Evolutionary conservation across 805 yeast genomes (phyloP).

Genomic region (Isabelozyma rhagii): DNA sequence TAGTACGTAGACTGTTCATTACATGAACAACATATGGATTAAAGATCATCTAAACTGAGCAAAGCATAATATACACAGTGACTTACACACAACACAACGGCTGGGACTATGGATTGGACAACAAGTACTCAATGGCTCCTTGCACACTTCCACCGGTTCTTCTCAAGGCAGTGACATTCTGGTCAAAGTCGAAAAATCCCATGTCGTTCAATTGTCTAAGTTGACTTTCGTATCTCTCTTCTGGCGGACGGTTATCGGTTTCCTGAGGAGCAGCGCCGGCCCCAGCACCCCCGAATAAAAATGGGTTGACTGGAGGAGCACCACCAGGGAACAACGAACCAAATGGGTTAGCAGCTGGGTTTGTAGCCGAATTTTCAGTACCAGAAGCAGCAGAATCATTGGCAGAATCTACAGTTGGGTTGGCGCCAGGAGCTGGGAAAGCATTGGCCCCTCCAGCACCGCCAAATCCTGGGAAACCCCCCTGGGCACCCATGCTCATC

Average conservation of each 20-base stretch:
- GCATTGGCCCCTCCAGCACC: slow-evolving; percentile 15
- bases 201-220: slow-evolving; percentile 46
- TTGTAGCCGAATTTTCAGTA: slow-evolving; percentile 1
- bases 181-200: slow-evolving; percentile 86
- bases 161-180: slow-evolving; percentile 87
- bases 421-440: slow-evolving; percentile 39
- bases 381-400: slow-evolving; percentile 2
- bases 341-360: slow-evolving; percentile 34
- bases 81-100: too few species aligned
- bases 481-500: slow-evolving; percentile 61
- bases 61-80: too few species aligned
- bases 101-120: slow-evolving; percentile 22
- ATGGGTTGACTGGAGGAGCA: slow-evolving; percentile 48
- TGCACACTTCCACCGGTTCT: slow-evolving; percentile 97
- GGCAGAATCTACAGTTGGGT: slow-evolving; percentile 28
- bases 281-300: slow-evolving; percentile 46
- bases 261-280: slow-evolving; percentile 24
- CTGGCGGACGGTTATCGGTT: slow-evolving; percentile 43
- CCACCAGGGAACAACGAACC: slow-evolving; percentile 35
- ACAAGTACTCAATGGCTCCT: slow-evolving; percentile 88
- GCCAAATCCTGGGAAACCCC: slow-evolving; percentile 22
- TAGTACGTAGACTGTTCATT: too few species aligned
- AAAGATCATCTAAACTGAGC: too few species aligned
- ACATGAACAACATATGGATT: too few species aligned
- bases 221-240: slow-evolving; percentile 41